Evolutionary conservation across 169 alveolate genomes (phyloP).

Genomic region (Amoebophrya sp.): DNA sequence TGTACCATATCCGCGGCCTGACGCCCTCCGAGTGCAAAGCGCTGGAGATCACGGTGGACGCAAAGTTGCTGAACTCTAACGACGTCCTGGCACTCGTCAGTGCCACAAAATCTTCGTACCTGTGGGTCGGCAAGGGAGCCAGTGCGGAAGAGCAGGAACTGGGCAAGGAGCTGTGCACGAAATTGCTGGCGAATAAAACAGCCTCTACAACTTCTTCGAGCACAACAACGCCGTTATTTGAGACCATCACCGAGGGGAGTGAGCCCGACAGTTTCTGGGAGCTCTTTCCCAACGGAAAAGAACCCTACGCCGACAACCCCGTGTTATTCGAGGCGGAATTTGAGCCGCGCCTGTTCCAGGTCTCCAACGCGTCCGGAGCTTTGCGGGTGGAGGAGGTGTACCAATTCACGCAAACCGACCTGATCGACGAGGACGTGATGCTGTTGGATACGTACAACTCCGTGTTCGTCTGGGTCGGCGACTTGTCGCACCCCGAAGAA

Average conservation of each 20-base stretch:
- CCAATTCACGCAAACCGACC: not conserved
- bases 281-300: not conserved
- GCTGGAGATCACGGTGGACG: not conserved
- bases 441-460: not conserved
- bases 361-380: not conserved
- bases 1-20: not conserved
- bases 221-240: no score
- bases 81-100: not conserved
- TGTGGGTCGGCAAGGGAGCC: not conserved
- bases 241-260: not conserved
- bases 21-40: not conserved
- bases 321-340: not conserved
- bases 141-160: not conserved
- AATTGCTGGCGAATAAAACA: no score
- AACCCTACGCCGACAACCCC: not conserved
- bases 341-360: not conserved
- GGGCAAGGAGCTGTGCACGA: no score
- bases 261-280: not conserved
- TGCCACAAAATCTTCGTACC: not conserved
- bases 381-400: not conserved
- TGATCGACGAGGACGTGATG: slow-evolving; percentile 6
- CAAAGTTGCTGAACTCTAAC: not conserved
- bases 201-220: no score
- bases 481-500: not conserved
- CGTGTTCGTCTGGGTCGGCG: not conserved